Evolutionary conservation across 2,329 filamentous ascomycete species (phyloP).

Genomic region (Leptoxyphium fumago): DNA sequence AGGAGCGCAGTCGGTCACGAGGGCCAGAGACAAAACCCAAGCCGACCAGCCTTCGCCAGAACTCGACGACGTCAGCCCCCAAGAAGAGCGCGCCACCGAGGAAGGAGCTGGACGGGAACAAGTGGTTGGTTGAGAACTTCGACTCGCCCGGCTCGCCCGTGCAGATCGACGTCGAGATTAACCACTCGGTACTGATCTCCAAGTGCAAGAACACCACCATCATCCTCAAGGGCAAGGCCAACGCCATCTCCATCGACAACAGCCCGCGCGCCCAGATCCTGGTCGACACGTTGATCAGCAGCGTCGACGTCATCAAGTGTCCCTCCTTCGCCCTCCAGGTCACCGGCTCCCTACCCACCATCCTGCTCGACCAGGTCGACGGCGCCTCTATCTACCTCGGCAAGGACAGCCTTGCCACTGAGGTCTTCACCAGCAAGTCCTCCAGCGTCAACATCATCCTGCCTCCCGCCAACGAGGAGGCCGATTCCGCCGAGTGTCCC

Average conservation of each 20-base stretch:
- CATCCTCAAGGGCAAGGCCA: constrained; percentile 82
- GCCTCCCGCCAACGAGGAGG: constrained; percentile 50
- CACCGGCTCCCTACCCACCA: constrained; percentile 67
- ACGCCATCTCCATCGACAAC: constrained; percentile 93
- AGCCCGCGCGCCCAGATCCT: constrained; percentile 70
- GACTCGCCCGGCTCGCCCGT: constrained; percentile 61
- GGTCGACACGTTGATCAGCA: constrained; percentile 77
- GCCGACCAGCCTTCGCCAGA: constrained; percentile 34
- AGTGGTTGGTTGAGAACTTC: constrained; percentile 93
- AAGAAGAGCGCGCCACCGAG: constrained; percentile 29
- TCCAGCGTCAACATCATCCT: constrained; percentile 78
- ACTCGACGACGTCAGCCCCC: constrained; percentile 14
- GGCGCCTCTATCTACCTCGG: constrained; percentile 76
- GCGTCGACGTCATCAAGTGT: constrained; percentile 89
- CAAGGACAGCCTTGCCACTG: constrained; percentile 60
- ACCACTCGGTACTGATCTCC: constrained; percentile 82
- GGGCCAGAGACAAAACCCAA: constrained; percentile 58
- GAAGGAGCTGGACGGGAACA: constrained; percentile 49
- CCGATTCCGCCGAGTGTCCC: constrained; percentile 76
- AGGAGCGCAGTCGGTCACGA: constrained; percentile 62
- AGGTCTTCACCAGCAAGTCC: constrained; percentile 83
- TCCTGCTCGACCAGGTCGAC: constrained; percentile 87
- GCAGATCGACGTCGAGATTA: constrained; percentile 66
- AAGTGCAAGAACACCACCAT: constrained; percentile 84
- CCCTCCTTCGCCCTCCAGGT: constrained; percentile 80